phyloP scores from a whole-genome alignment of 2,329 filamentous ascomycete genomes.

The Stagonosporopsis rhizophila region DNA sequence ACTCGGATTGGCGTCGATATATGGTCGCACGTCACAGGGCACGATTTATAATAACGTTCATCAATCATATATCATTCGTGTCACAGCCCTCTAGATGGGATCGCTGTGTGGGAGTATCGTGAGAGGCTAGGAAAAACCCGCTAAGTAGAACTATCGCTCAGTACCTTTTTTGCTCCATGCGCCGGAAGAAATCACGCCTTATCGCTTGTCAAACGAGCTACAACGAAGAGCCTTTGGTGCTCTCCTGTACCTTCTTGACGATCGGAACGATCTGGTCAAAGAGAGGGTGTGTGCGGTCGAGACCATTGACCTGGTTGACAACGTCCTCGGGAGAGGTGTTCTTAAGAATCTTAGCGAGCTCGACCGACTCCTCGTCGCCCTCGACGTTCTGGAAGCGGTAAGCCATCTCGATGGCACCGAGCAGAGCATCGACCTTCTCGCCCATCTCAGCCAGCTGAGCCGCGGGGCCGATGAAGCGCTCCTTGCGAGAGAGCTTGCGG shows the following conservation, averaged over 20 bases:
- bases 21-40: background rate
- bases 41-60: background rate
- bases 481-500: conserved; percentile 91
- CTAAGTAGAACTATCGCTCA: conserved; percentile 19
- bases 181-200: conserved; percentile 16
- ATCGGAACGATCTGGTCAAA: conserved; percentile 77
- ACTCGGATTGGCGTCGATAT: background rate
- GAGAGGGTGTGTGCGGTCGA: conserved; percentile 78
- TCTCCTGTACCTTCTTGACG: conserved; percentile 78
- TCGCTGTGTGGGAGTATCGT: conserved; percentile 20
- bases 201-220: conserved; percentile 11
- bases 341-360: conserved; percentile 86
- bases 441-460: conserved; percentile 85
- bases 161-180: conserved; percentile 21
- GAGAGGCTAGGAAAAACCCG: conserved; percentile 18
- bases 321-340: conserved; percentile 75
- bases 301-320: conserved; percentile 80
- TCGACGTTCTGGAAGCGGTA: conserved; percentile 95
- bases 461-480: conserved; percentile 93
- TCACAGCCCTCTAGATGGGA: conserved; percentile 14
- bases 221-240: conserved; percentile 18
- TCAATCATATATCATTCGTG: conserved; percentile 19
- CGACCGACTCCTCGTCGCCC: conserved; percentile 85
- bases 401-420: conserved; percentile 87
- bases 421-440: conserved; percentile 73